These are phyloP conservation scores for Coniferiporia weirii DNA, from an alignment of 1,284 basidiomycete species.

Conservation along the genomic window DNA sequence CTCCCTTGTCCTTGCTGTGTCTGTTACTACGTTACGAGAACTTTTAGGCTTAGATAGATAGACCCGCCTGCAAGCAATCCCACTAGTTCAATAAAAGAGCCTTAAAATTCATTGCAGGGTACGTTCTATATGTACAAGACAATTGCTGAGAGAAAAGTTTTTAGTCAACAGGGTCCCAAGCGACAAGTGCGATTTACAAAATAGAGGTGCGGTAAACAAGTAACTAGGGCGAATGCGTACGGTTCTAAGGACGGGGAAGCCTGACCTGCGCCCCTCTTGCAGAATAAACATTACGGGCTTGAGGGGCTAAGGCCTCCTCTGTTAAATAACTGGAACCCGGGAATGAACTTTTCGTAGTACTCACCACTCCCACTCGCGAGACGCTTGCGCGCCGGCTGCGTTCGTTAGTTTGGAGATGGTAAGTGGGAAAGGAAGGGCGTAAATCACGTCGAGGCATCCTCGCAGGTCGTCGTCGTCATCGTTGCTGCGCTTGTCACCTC, in stretches of 20 bases:
- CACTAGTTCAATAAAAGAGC: background rate
- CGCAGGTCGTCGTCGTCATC: background rate
- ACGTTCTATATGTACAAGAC: slow-evolving; percentile 7
- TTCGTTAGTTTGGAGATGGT: background rate
- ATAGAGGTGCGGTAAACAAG: slow-evolving; percentile 6
- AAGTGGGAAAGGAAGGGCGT: background rate
- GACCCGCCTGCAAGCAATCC: background rate
- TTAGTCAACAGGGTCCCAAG: background rate
- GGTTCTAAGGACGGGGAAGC: background rate
- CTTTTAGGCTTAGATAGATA: background rate
- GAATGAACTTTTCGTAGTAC: background rate
- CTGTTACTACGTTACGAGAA: background rate
- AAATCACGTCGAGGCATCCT: background rate
- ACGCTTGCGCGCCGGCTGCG: background rate
- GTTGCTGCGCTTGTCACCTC: background rate
- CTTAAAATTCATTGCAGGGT: background rate
- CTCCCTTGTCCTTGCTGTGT: background rate
- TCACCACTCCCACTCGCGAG: background rate
- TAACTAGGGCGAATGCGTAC: slow-evolving; percentile 1
- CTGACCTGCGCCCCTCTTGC: background rate
- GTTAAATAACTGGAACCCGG: slow-evolving; percentile 1
- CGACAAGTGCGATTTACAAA: background rate
- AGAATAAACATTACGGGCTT: background rate
- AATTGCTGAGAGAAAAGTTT: background rate
- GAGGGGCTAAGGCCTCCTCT: background rate